Evolutionary conservation across 2,329 filamentous ascomycete genomes (phyloP).

Genomic region (Colletotrichum cuscutae): DNA sequence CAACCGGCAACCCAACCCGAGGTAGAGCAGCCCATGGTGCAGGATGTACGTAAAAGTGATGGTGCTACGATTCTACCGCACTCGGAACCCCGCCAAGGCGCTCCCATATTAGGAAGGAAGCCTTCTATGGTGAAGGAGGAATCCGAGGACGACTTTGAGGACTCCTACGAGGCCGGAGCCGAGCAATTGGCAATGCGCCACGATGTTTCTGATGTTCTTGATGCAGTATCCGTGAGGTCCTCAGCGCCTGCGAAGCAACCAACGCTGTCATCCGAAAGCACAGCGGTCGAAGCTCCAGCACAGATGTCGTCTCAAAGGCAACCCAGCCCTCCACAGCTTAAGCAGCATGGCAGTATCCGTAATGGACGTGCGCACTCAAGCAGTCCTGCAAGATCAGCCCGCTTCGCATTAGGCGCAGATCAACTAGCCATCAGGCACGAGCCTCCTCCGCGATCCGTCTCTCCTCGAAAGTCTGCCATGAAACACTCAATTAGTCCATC

Average conservation of each 20-base stretch:
- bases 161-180: conserved; percentile 22
- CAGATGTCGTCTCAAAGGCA: conserved; percentile 21
- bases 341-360: conserved; percentile 35
- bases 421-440: conserved; percentile 70
- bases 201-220: conserved; percentile 40
- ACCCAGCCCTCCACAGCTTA: conserved; percentile 6
- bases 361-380: conserved; percentile 56
- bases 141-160: conserved; percentile 51
- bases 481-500: conserved; percentile 70
- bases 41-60: conserved; percentile 22
- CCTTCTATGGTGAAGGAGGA: conserved; percentile 60
- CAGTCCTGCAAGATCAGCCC: conserved; percentile 75
- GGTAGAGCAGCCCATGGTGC: background rate
- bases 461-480: conserved; percentile 81
- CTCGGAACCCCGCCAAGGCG: conserved; percentile 5
- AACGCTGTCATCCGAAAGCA: conserved; percentile 22
- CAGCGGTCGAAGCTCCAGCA: conserved; percentile 26
- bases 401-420: conserved; percentile 70
- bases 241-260: conserved; percentile 28
- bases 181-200: conserved; percentile 16
- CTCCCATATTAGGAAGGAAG: conserved; percentile 45
- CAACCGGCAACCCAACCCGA: background rate
- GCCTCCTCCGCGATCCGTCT: conserved; percentile 76
- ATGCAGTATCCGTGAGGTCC: conserved; percentile 47
- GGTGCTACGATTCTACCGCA: conserved; percentile 12